These are phyloP conservation scores for Daldinia sp. DNA, from an alignment of 2,329 filamentous ascomycete species.

Conservation along the genomic window DNA sequence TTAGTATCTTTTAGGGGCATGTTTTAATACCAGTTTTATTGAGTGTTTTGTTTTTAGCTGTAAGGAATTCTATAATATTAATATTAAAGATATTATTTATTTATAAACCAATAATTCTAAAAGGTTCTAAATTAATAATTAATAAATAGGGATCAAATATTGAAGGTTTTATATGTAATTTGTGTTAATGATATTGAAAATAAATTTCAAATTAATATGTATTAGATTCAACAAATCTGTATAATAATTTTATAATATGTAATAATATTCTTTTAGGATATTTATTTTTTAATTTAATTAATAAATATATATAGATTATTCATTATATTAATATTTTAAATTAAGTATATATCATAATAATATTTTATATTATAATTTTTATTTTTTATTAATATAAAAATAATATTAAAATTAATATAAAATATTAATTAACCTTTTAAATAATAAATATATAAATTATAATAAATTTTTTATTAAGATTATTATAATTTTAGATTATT, in stretches of 20 bases:
- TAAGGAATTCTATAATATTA: slow-evolving; percentile 7
- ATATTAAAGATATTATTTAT: slow-evolving; percentile 2
- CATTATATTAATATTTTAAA: too few species aligned
- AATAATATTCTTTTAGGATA: neutral
- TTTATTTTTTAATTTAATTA: neutral
- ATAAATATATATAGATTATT: too few species aligned
- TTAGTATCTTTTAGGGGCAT: neutral
- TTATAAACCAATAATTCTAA: neutral
- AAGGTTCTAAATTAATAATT: neutral
- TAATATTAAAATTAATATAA: too few species aligned
- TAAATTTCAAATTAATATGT: slow-evolving; percentile 3
- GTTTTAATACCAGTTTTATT: neutral
- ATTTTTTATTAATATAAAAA: too few species aligned
- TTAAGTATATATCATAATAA: too few species aligned
- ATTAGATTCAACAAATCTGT: neutral
- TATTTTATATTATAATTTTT: too few species aligned
- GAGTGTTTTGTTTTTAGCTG: neutral
- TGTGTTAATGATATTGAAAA: neutral
- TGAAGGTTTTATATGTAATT: slow-evolving; percentile 1
- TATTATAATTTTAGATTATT: too few species aligned
- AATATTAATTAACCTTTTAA: too few species aligned
- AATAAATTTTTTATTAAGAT: too few species aligned
- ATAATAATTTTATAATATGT: neutral
- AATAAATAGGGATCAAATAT: slow-evolving; percentile 10
- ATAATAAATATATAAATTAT: too few species aligned